phyloP scores from a whole-genome alignment of 352 stramenopile genomes.

The Phytophthora chlamydospora region DNA sequence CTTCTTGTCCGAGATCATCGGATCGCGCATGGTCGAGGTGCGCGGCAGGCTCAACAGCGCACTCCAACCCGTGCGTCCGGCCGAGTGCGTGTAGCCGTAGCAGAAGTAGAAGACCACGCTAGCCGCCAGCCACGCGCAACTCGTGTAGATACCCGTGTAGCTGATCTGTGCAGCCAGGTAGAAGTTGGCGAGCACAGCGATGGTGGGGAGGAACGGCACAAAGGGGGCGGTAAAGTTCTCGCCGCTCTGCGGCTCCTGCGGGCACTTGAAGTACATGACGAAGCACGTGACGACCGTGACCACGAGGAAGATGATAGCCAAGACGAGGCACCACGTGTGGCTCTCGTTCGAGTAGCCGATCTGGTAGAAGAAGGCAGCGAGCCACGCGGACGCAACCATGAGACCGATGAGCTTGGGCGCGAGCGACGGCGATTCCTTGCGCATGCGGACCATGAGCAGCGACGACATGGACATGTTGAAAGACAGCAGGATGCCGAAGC shows the following conservation, averaged over 20 bases:
- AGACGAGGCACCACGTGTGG: conserved; percentile 36
- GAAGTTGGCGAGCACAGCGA: conserved; percentile 71
- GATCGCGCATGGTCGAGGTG: conserved; percentile 50
- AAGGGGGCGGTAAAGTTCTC: conserved; percentile 65
- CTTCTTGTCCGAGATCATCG: conserved; percentile 68
- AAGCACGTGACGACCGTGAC: conserved; percentile 34
- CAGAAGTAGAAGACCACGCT: conserved; percentile 77
- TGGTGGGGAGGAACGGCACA: conserved; percentile 68
- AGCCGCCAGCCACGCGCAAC: conserved; percentile 57
- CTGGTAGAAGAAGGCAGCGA: conserved; percentile 73
- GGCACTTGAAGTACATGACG: conserved; percentile 64
- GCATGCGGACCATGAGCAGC: conserved; percentile 77
- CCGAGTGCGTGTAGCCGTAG: conserved; percentile 76
- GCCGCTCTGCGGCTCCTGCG: conserved; percentile 49
- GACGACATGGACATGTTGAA: conserved; percentile 88
- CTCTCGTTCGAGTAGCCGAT: conserved; percentile 66
- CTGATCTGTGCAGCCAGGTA: conserved; percentile 71
- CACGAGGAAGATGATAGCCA: conserved; percentile 60
- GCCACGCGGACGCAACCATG: conserved; percentile 44
- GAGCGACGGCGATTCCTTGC: conserved; percentile 54
- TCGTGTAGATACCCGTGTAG: conserved; percentile 57
- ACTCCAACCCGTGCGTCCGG: conserved; percentile 67
- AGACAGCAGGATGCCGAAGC: conserved; percentile 87
- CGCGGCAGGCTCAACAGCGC: conserved; percentile 54
- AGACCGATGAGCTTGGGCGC: conserved; percentile 49